Percentiles rank a stretch among this genome's conserved stretches.
phyloP scores from a whole-genome alignment of 1,139 yeast genomes.

The Candida buenavistaensis region DNA sequence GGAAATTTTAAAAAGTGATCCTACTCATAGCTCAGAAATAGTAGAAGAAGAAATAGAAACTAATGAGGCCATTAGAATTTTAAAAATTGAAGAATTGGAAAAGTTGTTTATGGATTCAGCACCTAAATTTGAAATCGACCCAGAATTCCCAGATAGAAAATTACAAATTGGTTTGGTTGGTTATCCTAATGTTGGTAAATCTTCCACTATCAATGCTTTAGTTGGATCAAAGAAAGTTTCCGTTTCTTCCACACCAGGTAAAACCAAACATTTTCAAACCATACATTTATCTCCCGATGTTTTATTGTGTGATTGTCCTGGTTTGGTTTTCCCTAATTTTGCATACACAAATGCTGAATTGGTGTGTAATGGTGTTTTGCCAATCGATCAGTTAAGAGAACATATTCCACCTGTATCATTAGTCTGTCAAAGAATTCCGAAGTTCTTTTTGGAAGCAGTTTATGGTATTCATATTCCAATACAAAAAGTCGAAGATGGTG shows the following conservation, averaged over 20 bases:
- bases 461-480: slow-evolving; percentile 90
- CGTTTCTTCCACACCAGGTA: slow-evolving; percentile 98
- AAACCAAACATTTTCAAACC: slow-evolving; percentile 98
- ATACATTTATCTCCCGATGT: slow-evolving; percentile 81
- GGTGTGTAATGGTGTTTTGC: slow-evolving; percentile 96
- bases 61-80: slow-evolving; percentile 51
- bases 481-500: slow-evolving; percentile 79
- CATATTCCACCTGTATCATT: slow-evolving; percentile 88
- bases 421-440: slow-evolving; percentile 87
- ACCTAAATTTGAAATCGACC: slow-evolving; percentile 61
- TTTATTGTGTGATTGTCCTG: slow-evolving; percentile 96
- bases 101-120: slow-evolving; percentile 75
- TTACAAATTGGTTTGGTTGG: slow-evolving; percentile 95
- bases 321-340: slow-evolving; percentile 96
- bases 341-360: slow-evolving; percentile 96
- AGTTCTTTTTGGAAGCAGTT: slow-evolving; percentile 81
- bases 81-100: slow-evolving; percentile 84
- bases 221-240: slow-evolving; percentile 97
- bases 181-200: slow-evolving; percentile 95
- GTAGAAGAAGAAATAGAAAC: slow-evolving; percentile 19
- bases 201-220: slow-evolving; percentile 92
- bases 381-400: slow-evolving; percentile 95
- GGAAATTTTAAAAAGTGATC: slow-evolving; percentile 33
- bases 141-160: slow-evolving; percentile 58
- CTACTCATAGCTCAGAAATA: slow-evolving; percentile 11